These are phyloP conservation scores for Hypoxylon sp. DNA, from an alignment of 2,329 filamentous ascomycete species.

Conservation along the genomic window DNA sequence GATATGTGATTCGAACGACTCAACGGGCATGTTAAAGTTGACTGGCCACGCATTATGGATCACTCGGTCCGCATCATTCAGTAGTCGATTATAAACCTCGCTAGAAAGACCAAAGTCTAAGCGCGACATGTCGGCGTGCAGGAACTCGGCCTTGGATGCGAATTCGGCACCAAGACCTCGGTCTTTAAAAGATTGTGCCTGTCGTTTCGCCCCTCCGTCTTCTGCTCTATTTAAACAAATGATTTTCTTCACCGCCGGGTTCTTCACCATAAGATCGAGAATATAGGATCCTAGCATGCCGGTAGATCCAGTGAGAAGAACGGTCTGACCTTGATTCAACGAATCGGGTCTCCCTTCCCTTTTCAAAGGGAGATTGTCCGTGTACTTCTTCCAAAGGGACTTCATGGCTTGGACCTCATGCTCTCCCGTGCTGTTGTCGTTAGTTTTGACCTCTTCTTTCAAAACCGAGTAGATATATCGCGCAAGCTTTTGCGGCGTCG, in stretches of 20 bases:
- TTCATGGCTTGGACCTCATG: conserved; percentile 55
- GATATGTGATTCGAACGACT: conserved; percentile 67
- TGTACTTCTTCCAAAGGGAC: conserved; percentile 57
- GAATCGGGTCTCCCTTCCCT: conserved; percentile 51
- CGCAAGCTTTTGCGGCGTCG: conserved; percentile 56
- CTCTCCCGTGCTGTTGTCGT: conserved; percentile 15
- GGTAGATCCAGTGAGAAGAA: conserved; percentile 65
- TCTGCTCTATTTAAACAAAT: conserved; percentile 65
- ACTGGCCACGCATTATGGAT: conserved; percentile 71
- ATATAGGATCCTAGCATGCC: conserved; percentile 66
- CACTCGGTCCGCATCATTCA: conserved; percentile 60
- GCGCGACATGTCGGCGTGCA: conserved; percentile 64
- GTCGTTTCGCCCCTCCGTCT: conserved; percentile 59
- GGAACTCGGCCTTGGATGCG: conserved; percentile 61
- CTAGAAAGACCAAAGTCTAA: conserved; percentile 63
- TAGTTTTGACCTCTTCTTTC: conserved; percentile 28
- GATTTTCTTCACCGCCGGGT: conserved; percentile 58
- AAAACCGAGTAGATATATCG: conserved; percentile 54
- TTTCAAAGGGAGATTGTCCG: conserved; percentile 50
- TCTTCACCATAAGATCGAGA: conserved; percentile 57
- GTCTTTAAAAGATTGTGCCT: conserved; percentile 55
- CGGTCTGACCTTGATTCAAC: conserved; percentile 56
- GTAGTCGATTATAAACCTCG: conserved; percentile 56
- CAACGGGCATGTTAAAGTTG: conserved; percentile 66
- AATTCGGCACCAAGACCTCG: conserved; percentile 58